Evolutionary conservation across 1,284 basidiomycete species (phyloP), one percentile per base, ranked within the genome.

Genomic region (Heimioporus retisporus): DNA sequence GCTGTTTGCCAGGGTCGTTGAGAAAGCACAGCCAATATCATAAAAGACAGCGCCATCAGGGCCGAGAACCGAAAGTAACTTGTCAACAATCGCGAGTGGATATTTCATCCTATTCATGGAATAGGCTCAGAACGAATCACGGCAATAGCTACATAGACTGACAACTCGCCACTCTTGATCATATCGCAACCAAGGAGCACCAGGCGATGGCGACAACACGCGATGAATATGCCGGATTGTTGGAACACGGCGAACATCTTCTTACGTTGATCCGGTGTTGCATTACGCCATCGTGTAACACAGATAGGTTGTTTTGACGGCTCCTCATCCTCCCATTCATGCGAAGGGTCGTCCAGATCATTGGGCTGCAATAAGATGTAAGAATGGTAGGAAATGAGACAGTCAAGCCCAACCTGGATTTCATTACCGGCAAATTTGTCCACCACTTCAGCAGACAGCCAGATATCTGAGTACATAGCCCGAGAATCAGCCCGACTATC

Each of bases 161-260:
- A 70, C 66, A 71, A 13, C 31, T 71, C 60, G 0, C 70, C 64
- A 43, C 70, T 71, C 2, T 60, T 48, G 16, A 71, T 60, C 69
- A 71, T 70, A 19, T 71, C 54, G 18, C 69, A 71, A 1, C 44
- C 44, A 7, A 67, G 14, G 1, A 71, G 44, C 0, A 71, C 7
- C 15, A 70, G 63, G 16, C 11, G n/a, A 46, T 58, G 56, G 4
- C 15, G 18, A 46, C 56, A 58, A 13, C 23, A 25, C 5, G 40
- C 42, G 28, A 58, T 28, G 14, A 58, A 58, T 6, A 58, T 58
- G 5, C 56, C 35, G n/a, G 55, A 42, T 42, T 56, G 31, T 42
- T 42, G 55, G 55, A 56, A 42, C 31, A 56, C 42, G 7, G 35
- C 16, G n/a, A 56, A 40, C 55, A 56, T 56, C 35, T 56, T 56